Percentiles rank a stretch among this genome's conserved stretches.
phyloP scores from a whole-genome alignment of 345 rosid genomes.

The Aurinia saxatilis region DNA sequence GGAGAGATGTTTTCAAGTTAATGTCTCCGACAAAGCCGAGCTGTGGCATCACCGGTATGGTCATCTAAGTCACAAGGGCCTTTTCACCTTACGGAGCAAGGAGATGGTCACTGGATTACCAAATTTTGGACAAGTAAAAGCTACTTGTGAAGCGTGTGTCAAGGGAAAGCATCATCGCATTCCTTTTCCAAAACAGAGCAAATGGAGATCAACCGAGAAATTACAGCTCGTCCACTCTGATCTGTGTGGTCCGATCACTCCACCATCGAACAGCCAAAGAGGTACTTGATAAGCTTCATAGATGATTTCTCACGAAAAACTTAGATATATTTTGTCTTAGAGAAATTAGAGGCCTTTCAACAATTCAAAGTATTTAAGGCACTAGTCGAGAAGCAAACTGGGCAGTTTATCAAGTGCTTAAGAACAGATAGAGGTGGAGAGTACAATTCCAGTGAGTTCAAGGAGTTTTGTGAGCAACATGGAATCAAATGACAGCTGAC shows the following conservation, averaged over 20 bases:
- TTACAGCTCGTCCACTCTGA: background rate
- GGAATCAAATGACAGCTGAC: background rate
- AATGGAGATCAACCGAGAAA: no score
- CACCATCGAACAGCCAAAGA: background rate
- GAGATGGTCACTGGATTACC: background rate
- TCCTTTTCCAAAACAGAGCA: background rate
- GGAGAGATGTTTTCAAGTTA: background rate
- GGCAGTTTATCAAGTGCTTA: background rate
- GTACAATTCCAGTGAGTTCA: background rate
- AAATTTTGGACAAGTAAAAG: background rate
- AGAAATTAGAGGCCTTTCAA: background rate
- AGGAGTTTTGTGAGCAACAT: background rate
- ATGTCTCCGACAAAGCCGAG: background rate
- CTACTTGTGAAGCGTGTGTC: background rate
- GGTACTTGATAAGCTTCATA: background rate
- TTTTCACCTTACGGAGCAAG: background rate
- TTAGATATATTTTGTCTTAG: background rate
- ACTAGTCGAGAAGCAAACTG: background rate
- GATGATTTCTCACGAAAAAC: background rate
- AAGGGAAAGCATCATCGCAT: background rate
- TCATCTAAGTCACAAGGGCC: background rate
- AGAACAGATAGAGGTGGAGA: background rate
- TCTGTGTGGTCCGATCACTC: background rate
- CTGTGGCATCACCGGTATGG: background rate
- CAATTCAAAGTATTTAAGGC: background rate